Conservation (phyloP, 768 basidiomycete species). For the Gelatoporia subvermispora region DNA sequence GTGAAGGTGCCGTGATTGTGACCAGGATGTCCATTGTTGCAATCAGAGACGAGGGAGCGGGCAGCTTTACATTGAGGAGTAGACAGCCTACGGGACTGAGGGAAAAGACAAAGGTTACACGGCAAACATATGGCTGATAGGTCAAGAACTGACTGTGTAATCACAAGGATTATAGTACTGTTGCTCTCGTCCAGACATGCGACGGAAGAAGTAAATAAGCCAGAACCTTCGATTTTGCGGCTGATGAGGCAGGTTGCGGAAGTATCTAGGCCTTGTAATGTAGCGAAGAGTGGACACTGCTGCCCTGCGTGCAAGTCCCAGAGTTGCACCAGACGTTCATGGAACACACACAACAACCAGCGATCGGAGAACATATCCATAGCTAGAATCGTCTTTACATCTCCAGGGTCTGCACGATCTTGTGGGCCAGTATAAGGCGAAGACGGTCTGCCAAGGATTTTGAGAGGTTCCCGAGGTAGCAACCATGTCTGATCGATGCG, state of each 20-base stretch:
- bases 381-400: slow-evolving; percentile 25
- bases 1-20: slow-evolving; percentile 7
- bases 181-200: slow-evolving; percentile 11
- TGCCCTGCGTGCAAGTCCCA: slow-evolving; percentile 30
- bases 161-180: slow-evolving; percentile 12
- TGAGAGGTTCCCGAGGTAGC: not conserved
- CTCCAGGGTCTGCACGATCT: not conserved
- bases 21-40: not conserved
- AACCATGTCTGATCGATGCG: slow-evolving; percentile 13
- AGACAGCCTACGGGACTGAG: not conserved
- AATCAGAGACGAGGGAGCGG: not conserved
- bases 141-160: slow-evolving; percentile 20
- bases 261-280: not conserved
- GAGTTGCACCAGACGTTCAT: slow-evolving; percentile 36
- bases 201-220: slow-evolving; percentile 12
- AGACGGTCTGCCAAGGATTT: not conserved
- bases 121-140: not conserved
- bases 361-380: slow-evolving; percentile 40
- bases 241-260: slow-evolving; percentile 5
- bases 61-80: not conserved
- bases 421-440: not conserved
- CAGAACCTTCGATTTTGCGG: slow-evolving; percentile 5
- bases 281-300: slow-evolving; percentile 8
- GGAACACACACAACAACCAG: slow-evolving; percentile 44
- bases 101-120: not conserved